Evolutionary conservation across 352 stramenopile genomes (phyloP), one percentile per base, ranked within the genome.

Genomic region (Phytophthora colocasiae): DNA sequence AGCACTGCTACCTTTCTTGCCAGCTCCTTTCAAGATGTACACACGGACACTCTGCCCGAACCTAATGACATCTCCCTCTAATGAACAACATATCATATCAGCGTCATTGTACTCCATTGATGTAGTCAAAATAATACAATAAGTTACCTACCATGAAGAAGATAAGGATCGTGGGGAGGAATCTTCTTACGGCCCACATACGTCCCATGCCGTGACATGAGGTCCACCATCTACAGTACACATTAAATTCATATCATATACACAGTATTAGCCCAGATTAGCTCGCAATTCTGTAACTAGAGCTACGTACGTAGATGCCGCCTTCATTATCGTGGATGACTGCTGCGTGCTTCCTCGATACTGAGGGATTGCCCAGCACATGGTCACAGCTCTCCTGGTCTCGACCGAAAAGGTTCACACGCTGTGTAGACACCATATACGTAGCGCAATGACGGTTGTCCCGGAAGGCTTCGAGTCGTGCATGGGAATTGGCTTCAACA

Each of bases 181-280:
- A 96, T 81, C 71, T 96, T 95, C 58, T 90, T 93, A 19, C 83
- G 78, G 3, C 80, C 81, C 19, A 96, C 85, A 48, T 90, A 95
- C 41, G 89, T 96, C 17, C 89, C 89, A 49, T 96, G 89, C 8
- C 89, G 85, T 19, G 89, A 96, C 89, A 96, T 96, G 12, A 96
- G 66, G 47, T 96, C 89, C 52, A 95, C 87, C 44, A 96, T 78
- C 89, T 96, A 71, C 49, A 38, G 39, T 40, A 43, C 4, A 55
- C 46, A 68, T 39, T 14, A 41, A 41, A 22, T 3, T 7, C 22
- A 6, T 14, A 34, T 10, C 8, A 34, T 8, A 34, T 10, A 10
- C 29, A 10, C 31, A 36, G 9, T 14, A 14, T 36, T 36, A 36
- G 31, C 31, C 11, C 3, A 36, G 8, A 3, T 34, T 34, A 4